Base-by-base conservation (phyloP, 768 basidiomycete genomes). In the Cystobasidium ongulense region DNA sequence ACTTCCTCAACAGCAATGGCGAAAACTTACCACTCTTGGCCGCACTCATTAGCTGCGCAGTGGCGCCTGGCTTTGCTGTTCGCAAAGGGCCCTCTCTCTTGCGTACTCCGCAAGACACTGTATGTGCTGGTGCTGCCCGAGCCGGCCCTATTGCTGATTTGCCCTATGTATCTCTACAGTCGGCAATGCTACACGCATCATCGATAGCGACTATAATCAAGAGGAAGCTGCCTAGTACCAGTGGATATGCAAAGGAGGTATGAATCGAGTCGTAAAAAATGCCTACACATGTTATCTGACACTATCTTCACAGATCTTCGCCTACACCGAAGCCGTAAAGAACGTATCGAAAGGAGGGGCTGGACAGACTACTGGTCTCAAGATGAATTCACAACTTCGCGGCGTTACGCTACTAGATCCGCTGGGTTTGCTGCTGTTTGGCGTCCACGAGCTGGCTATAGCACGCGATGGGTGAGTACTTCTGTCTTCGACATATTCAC, bases 51-150 rank as follows among this genome's bases (percentile, higher is more conserved):
- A 87, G 91, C 11, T 86, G 90, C 64, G 91, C 91, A 0, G 87
- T 86, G 1, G 91, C 94, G 78, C 93, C 93, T 27, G 93, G 94
- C 80, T 95, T 93, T 80, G 92, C 90, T 1, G 85, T 95, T 66
- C 84, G 89, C 64, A 87, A 86, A 5, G 85, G 87, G 0, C 88
- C 88, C 53, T 11, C 29, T 7, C 18, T 23, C 43, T 25, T 25
- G 27, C n/a, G 0, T 1, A 46, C 41, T 31, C 11, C 39, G 13
- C 64, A 52, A 64, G 38, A 53, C 35, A 43, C 50, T 13, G 35
- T 63, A 29, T 7, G 35, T 29, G 1, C 7, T 10, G 53, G 29
- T 29, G n/a, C n/a, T n/a, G n/a, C 8, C 53, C 23, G 31, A 31
- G 62, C 36, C 18, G 17, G 10, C 23, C 36, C 25, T 33, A 27